phyloP scores from a whole-genome alignment of 2,329 filamentous ascomycete genomes.

The Penicillium thymicola region DNA sequence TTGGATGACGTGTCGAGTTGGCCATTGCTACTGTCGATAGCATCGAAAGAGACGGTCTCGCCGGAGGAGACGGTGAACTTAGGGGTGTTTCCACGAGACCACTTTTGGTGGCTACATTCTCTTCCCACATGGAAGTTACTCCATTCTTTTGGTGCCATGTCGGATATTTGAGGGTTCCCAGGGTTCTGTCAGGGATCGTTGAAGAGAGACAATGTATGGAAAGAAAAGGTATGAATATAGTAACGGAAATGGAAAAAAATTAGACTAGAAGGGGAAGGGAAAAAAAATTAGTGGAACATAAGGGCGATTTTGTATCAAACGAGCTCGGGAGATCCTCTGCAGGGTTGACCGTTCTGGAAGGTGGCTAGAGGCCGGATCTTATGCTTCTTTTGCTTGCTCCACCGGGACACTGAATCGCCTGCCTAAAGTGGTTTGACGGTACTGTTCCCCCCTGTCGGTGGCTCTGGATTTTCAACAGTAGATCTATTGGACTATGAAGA shows the following conservation, averaged over 20 bases:
- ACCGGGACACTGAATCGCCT: conserved; percentile 19
- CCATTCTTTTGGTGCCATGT: conserved; percentile 19
- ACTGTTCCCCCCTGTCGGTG: neutral
- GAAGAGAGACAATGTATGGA: neutral
- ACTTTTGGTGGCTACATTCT: conserved; percentile 46
- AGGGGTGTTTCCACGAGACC: conserved; percentile 48
- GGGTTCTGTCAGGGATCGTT: conserved; percentile 17
- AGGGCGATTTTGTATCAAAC: conserved; percentile 9
- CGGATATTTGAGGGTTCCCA: conserved; percentile 7
- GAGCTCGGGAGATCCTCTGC: conserved; percentile 16
- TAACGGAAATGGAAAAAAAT: conserved; percentile 2
- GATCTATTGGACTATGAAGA: conserved; percentile 4
- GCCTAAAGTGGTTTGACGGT: conserved; percentile 23
- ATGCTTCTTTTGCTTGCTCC: conserved; percentile 24
- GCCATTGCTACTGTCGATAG: conserved; percentile 51
- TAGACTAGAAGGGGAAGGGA: neutral
- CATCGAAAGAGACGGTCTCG: conserved; percentile 48
- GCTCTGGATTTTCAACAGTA: conserved; percentile 5
- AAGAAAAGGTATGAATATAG: neutral
- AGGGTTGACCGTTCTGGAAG: conserved; percentile 25
- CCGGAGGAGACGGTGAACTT: conserved; percentile 50
- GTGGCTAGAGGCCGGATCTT: conserved; percentile 21
- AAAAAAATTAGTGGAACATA: conserved; percentile 1
- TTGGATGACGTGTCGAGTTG: conserved; percentile 47
- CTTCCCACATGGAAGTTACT: conserved; percentile 34